phyloP scores from a whole-genome alignment of 1,284 basidiomycete species.

The Ceratobasidium sp. region DNA sequence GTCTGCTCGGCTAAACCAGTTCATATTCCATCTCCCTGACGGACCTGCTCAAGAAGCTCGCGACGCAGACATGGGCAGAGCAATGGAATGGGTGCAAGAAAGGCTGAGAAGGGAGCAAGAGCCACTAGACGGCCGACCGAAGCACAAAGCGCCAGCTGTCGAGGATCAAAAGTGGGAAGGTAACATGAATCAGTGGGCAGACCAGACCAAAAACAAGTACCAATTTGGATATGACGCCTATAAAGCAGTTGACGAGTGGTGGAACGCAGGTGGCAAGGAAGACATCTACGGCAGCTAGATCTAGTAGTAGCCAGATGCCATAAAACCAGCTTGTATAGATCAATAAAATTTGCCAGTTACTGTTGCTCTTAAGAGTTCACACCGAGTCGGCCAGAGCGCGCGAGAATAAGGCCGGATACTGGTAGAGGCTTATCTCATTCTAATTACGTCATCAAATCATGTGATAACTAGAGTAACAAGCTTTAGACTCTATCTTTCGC shows the following conservation, averaged over 20 bases:
- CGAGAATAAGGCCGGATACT: no score
- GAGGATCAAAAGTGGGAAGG: slow-evolving; percentile 21
- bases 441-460: no score
- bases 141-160: neutral
- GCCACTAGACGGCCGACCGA: neutral
- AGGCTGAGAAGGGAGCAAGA: slow-evolving; percentile 13
- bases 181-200: slow-evolving; percentile 46
- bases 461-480: neutral
- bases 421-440: no score
- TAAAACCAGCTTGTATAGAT: neutral
- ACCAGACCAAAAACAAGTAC: slow-evolving; percentile 43
- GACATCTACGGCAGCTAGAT: slow-evolving; percentile 13
- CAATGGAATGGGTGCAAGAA: slow-evolving; percentile 39
- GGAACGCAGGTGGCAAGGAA: slow-evolving; percentile 41
- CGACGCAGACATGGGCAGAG: slow-evolving; percentile 43
- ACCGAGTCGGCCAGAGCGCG: neutral
- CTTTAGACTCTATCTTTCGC: neutral
- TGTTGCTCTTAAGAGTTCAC: neutral
- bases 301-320: neutral
- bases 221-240: slow-evolving; percentile 47
- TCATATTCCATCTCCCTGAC: slow-evolving; percentile 46
- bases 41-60: slow-evolving; percentile 44
- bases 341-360: neutral
- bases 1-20: slow-evolving; percentile 43
- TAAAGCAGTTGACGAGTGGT: slow-evolving; percentile 44